These are phyloP conservation scores for Zanthoxylum bungeanum DNA, from an alignment of 345 rosid species.

Conservation along the genomic window DNA sequence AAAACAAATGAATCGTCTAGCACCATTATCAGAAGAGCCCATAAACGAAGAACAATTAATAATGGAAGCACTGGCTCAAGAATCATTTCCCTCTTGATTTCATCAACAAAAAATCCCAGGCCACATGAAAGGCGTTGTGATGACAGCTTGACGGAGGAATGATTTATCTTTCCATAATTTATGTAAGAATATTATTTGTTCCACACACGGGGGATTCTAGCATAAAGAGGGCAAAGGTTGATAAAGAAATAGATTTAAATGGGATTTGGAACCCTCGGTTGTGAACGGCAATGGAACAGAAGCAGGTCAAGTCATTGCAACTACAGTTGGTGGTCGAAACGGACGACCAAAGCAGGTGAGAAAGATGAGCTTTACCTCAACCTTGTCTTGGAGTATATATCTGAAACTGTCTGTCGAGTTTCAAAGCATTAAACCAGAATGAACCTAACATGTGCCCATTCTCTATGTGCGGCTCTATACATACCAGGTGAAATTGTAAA, in stretches of 20 bases:
- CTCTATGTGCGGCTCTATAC: slow-evolving; percentile 71
- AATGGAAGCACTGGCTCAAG: no score
- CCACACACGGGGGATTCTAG: slow-evolving; percentile 69
- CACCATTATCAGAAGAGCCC: no score
- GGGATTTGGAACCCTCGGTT: slow-evolving; percentile 64
- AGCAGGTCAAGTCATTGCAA: slow-evolving; percentile 81
- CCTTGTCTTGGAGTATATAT: slow-evolving; percentile 86
- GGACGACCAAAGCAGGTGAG: slow-evolving; percentile 97
- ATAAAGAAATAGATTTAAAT: slow-evolving; percentile 44
- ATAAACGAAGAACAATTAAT: no score
- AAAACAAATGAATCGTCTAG: no score
- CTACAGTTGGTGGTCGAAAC: slow-evolving; percentile 75
- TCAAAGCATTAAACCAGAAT: slow-evolving; percentile 70
- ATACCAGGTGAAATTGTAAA: slow-evolving; percentile 54
- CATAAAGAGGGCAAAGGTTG: slow-evolving; percentile 72
- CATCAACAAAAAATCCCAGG: no score
- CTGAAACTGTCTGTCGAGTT: slow-evolving; percentile 89
- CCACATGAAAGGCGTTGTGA: no score
- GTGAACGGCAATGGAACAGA: slow-evolving; percentile 81
- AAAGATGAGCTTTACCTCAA: slow-evolving; percentile 91
- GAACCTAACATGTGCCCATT: slow-evolving; percentile 58
- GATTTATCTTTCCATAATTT: no score
- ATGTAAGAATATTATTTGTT: no score
- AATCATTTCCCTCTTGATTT: no score
- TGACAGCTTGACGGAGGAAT: no score